Base-by-base conservation (phyloP, 2,329 filamentous ascomycete genomes). In the Neonectria faginata region DNA sequence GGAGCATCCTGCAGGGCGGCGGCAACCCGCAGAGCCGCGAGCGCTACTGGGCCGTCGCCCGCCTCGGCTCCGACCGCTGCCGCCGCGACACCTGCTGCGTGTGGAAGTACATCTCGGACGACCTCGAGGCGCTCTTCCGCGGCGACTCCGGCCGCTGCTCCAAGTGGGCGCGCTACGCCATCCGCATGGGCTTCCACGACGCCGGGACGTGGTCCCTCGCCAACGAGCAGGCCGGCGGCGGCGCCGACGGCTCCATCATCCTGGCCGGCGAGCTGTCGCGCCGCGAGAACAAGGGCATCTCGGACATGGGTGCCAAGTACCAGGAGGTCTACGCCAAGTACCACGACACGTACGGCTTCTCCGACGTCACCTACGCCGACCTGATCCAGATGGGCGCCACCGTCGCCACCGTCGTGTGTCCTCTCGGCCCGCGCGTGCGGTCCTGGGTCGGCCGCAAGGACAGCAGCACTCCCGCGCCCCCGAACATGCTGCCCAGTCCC, bases 401-500 rank as follows among this genome's bases (percentile, higher is more conserved):
- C 61, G 79, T 86, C 44, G 86, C 83, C 20, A 83, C 84, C 8
- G 80, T 85, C 4, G 79, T 81, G 11, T 82, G 80, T 60, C 79
- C 80, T 8, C 75, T 80, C 5, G 80, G 80, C 2, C 86, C 86
- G 2, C 80, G 81, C 18, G 79, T 87, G 16, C 77, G 80, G 56
- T 83, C 84, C 1, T 85, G 82, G 55, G 81, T 87, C 29, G 86
- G 86, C 39, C 82, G 86, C 44, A 77, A 75, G 42, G 85, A 88
- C 65, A 80, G 77, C 39, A 76, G 73, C 12, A 74, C 73, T 7
- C 75, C 79, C 2, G 78, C 80, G 3, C 81, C 81, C 0, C 71
- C 68, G 2, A 78, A 79, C 18, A 78, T 83, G 3, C 76, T 88
- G 1, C 85, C 86, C 0, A 75, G 77, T 44, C 74, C 78, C 0